Base-by-base conservation (phyloP, 192 early-diverging fungal species). In the Pilaira anomala region DNA sequence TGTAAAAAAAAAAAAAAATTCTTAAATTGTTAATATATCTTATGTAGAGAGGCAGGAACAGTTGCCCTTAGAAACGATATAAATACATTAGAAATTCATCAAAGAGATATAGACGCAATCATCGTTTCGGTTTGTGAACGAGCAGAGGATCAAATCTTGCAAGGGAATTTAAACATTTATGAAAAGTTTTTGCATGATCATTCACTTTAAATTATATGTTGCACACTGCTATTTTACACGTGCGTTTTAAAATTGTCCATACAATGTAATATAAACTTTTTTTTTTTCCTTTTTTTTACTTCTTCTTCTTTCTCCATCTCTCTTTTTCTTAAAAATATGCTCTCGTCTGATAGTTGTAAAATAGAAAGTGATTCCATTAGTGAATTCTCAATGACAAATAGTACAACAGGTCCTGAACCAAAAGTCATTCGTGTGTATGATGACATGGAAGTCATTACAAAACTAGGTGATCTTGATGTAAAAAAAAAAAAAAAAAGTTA, bases 111-210 rank as follows among this genome's bases (percentile, higher is more conserved):
- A 13, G 26, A 63, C 11, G 7, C 36, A 3, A 29, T 57, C 11
- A 14, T 69, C 25, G 52, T n/a, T 1, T 8, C 42, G 2, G 48
- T 63, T n/a, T 46, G 44, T 14, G 26, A 52, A 56, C 21, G 45
- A 9, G 67, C 67, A 21, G 51, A 40, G 28, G 40, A 65, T 45
- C 40, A 63, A 55, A 36, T 66, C 2, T n/a, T 66, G 16, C n/a
- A 69, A 54, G 44, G 41, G 16, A 56, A 33, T 21, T 13, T 69
- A 16, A 30, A 45, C 5, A 2, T 62, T 4, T 69, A 48, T 57
- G 60, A 62, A 26, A 61, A 56, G 45, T 69, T 69, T 40, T 16
- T 54, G 45, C 41, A 53, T 48, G 60, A 69, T 44, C 67, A 69
- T 39, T 45, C 18, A 30, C 9, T 65, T 22, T 56, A 65, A 50